phyloP scores from a whole-genome alignment of 306 rosid species.

The Luffa acutangula region DNA sequence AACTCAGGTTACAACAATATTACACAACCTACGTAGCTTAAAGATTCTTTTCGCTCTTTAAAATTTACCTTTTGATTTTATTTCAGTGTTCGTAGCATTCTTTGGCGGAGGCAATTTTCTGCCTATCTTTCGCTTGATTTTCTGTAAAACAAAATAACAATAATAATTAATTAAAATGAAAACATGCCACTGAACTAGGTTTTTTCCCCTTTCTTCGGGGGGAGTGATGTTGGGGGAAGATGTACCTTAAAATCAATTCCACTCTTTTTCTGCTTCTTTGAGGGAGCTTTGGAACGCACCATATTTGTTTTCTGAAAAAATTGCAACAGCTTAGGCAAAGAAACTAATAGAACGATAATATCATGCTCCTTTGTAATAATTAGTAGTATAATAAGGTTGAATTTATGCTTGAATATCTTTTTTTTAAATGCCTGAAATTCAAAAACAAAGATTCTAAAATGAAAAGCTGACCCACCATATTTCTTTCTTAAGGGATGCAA shows the following conservation, averaged over 20 bases:
- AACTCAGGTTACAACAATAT: slow-evolving; percentile 5
- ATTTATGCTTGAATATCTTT: not conserved
- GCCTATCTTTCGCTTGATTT: slow-evolving; percentile 78
- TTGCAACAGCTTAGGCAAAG: not conserved
- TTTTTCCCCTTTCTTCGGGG: not conserved
- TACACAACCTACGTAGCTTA: not conserved
- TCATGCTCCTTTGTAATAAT: not conserved
- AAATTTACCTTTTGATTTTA: slow-evolving; percentile 65
- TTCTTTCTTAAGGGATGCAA: not conserved
- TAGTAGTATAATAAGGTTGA: not conserved
- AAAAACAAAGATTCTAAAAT: not conserved
- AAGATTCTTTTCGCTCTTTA: not conserved
- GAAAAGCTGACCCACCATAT: not conserved
- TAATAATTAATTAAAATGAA: not conserved
- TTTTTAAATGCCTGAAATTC: not conserved
- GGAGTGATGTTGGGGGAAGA: not conserved
- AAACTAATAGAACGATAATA: not conserved
- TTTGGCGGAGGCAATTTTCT: slow-evolving; percentile 78
- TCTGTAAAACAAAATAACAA: slow-evolving; percentile 26
- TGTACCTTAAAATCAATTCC: slow-evolving; percentile 74
- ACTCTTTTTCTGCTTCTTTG: slow-evolving; percentile 51
- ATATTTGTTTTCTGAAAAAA: slow-evolving; percentile 19
- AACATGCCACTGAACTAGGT: not conserved
- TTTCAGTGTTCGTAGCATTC: slow-evolving; percentile 69
- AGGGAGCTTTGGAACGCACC: slow-evolving; percentile 43